Conservation (phyloP, 805 yeast species). For the Cyberlindnera americana region DNA sequence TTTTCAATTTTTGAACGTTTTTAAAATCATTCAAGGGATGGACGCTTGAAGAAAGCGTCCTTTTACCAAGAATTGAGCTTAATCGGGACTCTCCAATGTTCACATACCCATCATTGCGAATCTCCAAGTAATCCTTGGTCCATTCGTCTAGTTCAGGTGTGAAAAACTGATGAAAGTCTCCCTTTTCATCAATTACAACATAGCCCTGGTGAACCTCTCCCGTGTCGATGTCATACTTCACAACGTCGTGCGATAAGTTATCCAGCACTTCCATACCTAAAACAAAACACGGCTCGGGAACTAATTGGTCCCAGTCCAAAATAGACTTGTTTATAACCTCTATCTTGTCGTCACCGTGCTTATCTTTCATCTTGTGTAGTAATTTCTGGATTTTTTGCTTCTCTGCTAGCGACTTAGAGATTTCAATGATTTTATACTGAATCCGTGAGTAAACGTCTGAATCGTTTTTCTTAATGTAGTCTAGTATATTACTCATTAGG, state of each 20-base stretch:
- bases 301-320: conserved; percentile 63
- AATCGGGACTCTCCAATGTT: conserved; percentile 4
- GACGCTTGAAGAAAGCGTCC: conserved; percentile 15
- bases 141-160: conserved; percentile 57
- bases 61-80: background rate
- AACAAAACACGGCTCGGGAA: conserved; percentile 67
- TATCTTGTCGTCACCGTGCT: conserved; percentile 53
- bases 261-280: conserved; percentile 82
- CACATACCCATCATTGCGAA: conserved; percentile 27
- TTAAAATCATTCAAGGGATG: conserved; percentile 63
- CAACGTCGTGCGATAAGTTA: conserved; percentile 77
- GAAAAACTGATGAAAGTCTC: conserved; percentile 73
- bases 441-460: conserved; percentile 74
- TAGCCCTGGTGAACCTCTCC: conserved; percentile 74
- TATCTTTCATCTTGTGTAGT: conserved; percentile 10
- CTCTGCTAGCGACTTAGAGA: conserved; percentile 24
- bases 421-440: conserved; percentile 39
- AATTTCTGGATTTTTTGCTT: conserved; percentile 25
- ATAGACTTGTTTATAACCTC: conserved; percentile 71
- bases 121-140: conserved; percentile 50
- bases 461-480: conserved; percentile 54
- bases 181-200: conserved; percentile 66
- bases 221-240: conserved; percentile 67
- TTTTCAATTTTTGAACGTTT: conserved; percentile 37
- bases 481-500: conserved; percentile 69